Percentiles rank a stretch among this genome's conserved stretches.
Conservation (phyloP, 164 flowering plant species). For the Nymphaea colorata region DNA sequence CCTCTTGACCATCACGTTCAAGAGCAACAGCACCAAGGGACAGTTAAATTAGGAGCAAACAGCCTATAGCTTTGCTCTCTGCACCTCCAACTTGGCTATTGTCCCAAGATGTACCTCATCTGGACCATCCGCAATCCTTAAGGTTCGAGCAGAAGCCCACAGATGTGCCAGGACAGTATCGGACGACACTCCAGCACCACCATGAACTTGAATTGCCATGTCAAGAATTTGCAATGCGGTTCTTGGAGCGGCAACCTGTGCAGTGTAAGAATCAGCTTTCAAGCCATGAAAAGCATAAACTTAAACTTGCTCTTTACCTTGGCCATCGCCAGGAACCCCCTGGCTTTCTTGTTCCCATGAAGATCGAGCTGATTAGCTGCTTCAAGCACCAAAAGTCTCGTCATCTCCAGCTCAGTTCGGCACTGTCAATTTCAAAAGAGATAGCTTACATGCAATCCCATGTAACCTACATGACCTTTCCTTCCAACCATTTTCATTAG, state of each 20-base stretch:
- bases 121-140: slow-evolving; percentile 98
- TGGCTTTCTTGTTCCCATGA: slow-evolving; percentile 82
- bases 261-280: neutral
- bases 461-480: neutral
- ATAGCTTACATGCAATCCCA: neutral
- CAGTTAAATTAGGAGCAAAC: too few relatives aligned
- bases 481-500: neutral
- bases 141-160: slow-evolving; percentile 81
- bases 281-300: too few relatives aligned
- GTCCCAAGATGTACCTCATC: slow-evolving; percentile 96
- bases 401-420: slow-evolving; percentile 76
- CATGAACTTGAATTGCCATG: slow-evolving; percentile 97
- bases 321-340: slow-evolving; percentile 95
- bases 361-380: slow-evolving; percentile 97
- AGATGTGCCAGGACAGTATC: slow-evolving; percentile 88
- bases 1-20: too few relatives aligned
- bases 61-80: slow-evolving; percentile 55
- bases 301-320: slow-evolving; percentile 35
- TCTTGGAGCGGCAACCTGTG: slow-evolving; percentile 88
- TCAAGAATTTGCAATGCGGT: slow-evolving; percentile 89
- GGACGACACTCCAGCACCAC: slow-evolving; percentile 83
- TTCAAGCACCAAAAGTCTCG: slow-evolving; percentile 78
- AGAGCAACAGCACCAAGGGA: too few relatives aligned
- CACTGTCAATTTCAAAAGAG: slow-evolving; percentile 36
- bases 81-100: slow-evolving; percentile 78